Percentiles rank a stretch among this genome's conserved stretches.
phyloP scores from a whole-genome alignment of 768 basidiomycete genomes.

The Stropharia rugosoannulata region DNA sequence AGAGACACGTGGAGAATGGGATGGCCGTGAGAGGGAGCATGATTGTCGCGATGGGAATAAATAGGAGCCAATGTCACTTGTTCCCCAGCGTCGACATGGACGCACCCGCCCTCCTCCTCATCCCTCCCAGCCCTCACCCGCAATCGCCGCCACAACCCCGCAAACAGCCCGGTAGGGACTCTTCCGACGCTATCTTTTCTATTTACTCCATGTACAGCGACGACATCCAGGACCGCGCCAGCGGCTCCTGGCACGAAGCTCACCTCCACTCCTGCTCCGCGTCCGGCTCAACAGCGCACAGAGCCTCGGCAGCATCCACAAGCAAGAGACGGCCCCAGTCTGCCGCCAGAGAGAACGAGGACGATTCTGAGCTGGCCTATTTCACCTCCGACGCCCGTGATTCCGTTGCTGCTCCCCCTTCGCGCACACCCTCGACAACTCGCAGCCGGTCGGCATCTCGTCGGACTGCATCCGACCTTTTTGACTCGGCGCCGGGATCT shows the following conservation, averaged over 20 bases:
- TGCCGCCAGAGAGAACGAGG: conserved; percentile 23
- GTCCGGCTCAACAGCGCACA: conserved; percentile 22
- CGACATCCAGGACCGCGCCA: conserved; percentile 32
- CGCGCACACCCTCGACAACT: conserved; percentile 30
- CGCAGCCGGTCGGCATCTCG: conserved; percentile 29
- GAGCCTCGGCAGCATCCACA: conserved; percentile 10
- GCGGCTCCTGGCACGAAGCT: conserved; percentile 42
- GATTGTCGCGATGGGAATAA: conserved; percentile 16
- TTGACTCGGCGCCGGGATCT: conserved; percentile 31
- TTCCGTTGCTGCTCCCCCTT: conserved; percentile 24
- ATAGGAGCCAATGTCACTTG: conserved; percentile 9
- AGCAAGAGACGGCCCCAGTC: conserved; percentile 25
- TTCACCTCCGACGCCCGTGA: conserved; percentile 22
- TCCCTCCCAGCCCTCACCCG: conserved; percentile 32
- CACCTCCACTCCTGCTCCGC: conserved; percentile 27
- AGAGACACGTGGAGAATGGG: not conserved
- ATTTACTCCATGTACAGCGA: conserved; percentile 89
- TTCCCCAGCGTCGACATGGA: conserved; percentile 26
- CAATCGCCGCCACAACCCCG: conserved; percentile 23
- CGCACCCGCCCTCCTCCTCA: conserved; percentile 36
- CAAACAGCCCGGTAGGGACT: conserved; percentile 31
- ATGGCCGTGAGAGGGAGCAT: conserved; percentile 1
- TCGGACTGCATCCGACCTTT: conserved; percentile 28
- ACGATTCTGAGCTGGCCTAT: conserved; percentile 31
- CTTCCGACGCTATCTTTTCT: conserved; percentile 75